phyloP scores from a whole-genome alignment of 257 asterid species.

The Penstemon davidsonii region DNA sequence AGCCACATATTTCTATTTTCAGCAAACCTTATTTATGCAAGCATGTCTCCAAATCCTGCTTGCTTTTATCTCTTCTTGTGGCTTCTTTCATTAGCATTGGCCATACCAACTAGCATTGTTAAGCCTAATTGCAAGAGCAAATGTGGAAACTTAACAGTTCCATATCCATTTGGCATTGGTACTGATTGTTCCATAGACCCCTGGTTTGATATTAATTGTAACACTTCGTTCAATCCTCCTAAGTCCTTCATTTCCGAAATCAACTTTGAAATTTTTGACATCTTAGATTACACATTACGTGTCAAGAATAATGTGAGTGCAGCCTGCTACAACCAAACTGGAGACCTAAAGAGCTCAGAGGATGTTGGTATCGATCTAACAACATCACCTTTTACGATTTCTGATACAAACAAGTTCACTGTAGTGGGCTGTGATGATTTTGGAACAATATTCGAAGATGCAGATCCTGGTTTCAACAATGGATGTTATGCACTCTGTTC shows the following conservation, averaged over 20 bases:
- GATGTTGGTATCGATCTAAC: background rate
- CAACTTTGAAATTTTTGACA: constrained; percentile 26
- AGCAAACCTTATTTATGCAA: background rate
- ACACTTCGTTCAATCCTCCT: constrained; percentile 21
- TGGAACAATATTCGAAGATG: constrained; percentile 24
- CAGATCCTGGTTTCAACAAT: constrained; percentile 33
- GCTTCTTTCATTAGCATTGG: background rate
- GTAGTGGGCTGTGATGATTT: constrained; percentile 46
- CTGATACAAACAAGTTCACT: constrained; percentile 35
- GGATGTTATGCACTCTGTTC: constrained; percentile 41
- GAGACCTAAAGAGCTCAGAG: background rate
- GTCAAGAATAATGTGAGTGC: constrained; percentile 25
- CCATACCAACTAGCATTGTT: background rate
- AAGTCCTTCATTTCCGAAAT: constrained; percentile 8
- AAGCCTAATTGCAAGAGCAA: constrained; percentile 28
- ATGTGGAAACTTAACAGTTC: constrained; percentile 37
- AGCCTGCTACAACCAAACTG: constrained; percentile 28
- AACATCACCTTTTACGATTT: constrained; percentile 25
- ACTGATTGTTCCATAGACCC: constrained; percentile 27
- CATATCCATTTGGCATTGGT: constrained; percentile 44
- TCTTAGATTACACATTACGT: constrained; percentile 11
- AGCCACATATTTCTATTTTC: no score
- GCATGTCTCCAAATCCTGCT: background rate
- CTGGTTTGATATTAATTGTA: constrained; percentile 31
- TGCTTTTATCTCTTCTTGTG: background rate